Base-by-base conservation (phyloP, 2,329 filamentous ascomycete genomes). In the Sclerotinia spermophila region DNA sequence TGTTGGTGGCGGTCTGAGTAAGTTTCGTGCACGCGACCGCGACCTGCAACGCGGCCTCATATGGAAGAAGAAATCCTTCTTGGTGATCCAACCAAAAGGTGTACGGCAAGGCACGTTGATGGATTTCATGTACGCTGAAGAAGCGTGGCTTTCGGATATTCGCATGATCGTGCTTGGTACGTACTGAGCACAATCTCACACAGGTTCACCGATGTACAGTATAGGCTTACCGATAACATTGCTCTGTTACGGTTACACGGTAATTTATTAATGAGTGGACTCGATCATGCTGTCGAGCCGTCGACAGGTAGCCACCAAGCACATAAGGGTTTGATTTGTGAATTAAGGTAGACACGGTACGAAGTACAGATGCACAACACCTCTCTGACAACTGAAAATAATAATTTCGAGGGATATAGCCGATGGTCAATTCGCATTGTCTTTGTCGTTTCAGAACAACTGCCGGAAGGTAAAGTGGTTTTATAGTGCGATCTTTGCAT, bases 1-100 rank as follows among this genome's bases (percentile, higher is more conserved):
- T 40, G 8, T 27, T 51, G 61, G 44, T 65, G 61, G 61, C 61
- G 61, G 61, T 65, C 61, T 48, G 61, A 51, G 61, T 64, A 64
- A 65, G 61, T 65, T 65, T 53, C 45, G 61, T 53, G 61, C 61
- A 65, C 44, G 44, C 61, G 61, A 64, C 30, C 61, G 61, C 61
- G 61, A 53, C 61, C 44, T 40, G 33, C 45, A 27, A 45, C 24
- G 59, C 42, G 42, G 59, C 59, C 59, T 53, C 6, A n/a, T 27
- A 24, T 44, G 60, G 15, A 48, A 48, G 30, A 48, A n/a, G 27
- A 35, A 33, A 48, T 3, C 30, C 30, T 38, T 38, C 30, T 10
- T 19, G 35, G n/a, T 64, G 30, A 64, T 64, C 61, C 44, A 64
- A 64, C 21, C 61, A 51, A 19, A 24, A 24, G 11, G n/a, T n/a